Conservation (phyloP, 495 filamentous ascomycete species). For the Daldinia loculata region DNA sequence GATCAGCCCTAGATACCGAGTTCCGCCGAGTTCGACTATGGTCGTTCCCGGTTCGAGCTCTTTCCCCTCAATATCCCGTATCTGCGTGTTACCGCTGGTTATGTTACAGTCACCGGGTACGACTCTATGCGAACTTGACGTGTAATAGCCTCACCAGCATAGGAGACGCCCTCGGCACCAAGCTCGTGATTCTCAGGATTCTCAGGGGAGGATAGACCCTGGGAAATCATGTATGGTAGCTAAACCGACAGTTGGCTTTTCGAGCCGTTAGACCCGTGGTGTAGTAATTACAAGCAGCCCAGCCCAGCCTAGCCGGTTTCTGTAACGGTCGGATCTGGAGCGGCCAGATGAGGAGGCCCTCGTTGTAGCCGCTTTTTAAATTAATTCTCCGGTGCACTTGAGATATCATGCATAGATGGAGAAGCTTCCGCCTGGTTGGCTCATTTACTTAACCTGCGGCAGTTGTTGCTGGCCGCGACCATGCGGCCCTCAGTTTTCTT, state of each 20-base stretch:
- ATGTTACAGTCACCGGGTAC: slow-evolving; percentile 31
- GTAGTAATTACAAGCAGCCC: slow-evolving; percentile 37
- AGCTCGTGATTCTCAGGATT: slow-evolving; percentile 14
- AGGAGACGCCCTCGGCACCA: slow-evolving; percentile 20
- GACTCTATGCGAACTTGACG: slow-evolving; percentile 14
- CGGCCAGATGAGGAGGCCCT: slow-evolving; percentile 32
- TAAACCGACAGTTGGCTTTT: slow-evolving; percentile 20
- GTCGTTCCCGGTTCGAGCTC: slow-evolving; percentile 12
- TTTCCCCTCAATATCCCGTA: slow-evolving; percentile 7
- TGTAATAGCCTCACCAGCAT: slow-evolving; percentile 6
- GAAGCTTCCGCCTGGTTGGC: slow-evolving; percentile 36
- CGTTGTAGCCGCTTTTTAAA: slow-evolving; percentile 39
- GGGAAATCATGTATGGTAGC: slow-evolving; percentile 14
- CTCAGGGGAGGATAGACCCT: slow-evolving; percentile 14
- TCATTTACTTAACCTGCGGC: slow-evolving; percentile 37
- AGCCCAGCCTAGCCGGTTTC: slow-evolving; percentile 28
- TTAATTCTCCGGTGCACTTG: slow-evolving; percentile 43
- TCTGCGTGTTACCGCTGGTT: slow-evolving; percentile 21
- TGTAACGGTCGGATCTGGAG: slow-evolving; percentile 37
- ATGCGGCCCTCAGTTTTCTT: slow-evolving; percentile 28
- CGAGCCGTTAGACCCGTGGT: slow-evolving; percentile 35
- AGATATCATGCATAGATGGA: slow-evolving; percentile 34
- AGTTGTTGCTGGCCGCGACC: slow-evolving; percentile 30
- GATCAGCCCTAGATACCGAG: slow-evolving; percentile 28
- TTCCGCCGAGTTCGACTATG: slow-evolving; percentile 14